Evolutionary conservation across 306 rosid species (phyloP).

Genomic region (Dryas drummondii): DNA sequence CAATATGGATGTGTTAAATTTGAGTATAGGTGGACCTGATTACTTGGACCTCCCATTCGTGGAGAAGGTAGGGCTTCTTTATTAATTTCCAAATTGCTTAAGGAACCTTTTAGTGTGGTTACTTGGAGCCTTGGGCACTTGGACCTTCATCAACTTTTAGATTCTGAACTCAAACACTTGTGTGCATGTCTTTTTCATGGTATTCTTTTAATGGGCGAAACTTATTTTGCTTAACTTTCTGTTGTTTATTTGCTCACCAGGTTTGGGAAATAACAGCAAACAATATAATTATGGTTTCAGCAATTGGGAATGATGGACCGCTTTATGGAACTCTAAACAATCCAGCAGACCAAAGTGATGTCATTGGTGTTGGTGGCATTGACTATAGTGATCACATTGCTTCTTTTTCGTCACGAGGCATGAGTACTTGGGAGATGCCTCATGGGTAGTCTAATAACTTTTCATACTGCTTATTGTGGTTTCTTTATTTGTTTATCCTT

Average conservation of each 20-base stretch:
- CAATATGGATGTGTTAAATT: slow-evolving; percentile 88
- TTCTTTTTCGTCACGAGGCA: slow-evolving; percentile 96
- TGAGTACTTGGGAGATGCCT: slow-evolving; percentile 99
- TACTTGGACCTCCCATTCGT: slow-evolving; percentile 97
- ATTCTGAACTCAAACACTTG: background rate
- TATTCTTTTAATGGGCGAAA: background rate
- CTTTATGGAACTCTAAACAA: slow-evolving; percentile 96
- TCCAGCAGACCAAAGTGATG: slow-evolving; percentile 97
- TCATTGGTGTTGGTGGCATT: slow-evolving; percentile 97
- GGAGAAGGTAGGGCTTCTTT: slow-evolving; percentile 64
- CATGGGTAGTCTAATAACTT: slow-evolving; percentile 63
- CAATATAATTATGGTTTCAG: slow-evolving; percentile 96
- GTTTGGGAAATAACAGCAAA: slow-evolving; percentile 98
- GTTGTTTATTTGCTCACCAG: slow-evolving; percentile 47
- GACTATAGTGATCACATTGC: slow-evolving; percentile 98
- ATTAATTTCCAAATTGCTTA: background rate
- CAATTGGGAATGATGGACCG: slow-evolving; percentile 98
- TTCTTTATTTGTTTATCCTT: background rate
- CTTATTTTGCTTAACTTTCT: slow-evolving; percentile 23
- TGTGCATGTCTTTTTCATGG: background rate
- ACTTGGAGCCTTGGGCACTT: background rate
- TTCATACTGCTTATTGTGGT: background rate
- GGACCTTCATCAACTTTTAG: background rate
- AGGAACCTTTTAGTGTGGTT: slow-evolving; percentile 1
- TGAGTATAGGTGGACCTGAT: slow-evolving; percentile 99